These are phyloP conservation scores for Melastoma candidum DNA, from an alignment of 441 rosid species.

Conservation along the genomic window DNA sequence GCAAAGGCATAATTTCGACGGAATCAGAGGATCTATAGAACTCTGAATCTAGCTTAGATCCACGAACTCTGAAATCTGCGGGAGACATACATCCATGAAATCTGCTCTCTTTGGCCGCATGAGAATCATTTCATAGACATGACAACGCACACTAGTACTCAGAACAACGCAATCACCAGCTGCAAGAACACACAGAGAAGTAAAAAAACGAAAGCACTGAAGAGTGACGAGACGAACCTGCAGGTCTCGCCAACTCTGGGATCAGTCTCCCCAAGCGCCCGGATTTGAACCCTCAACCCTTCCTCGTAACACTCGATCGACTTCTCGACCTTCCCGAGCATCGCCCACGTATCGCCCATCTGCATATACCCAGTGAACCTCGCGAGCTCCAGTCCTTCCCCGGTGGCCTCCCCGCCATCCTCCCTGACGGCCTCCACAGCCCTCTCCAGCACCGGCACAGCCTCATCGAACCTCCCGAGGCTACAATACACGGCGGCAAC, in stretches of 20 bases:
- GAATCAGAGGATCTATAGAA: too few relatives aligned
- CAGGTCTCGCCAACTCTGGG: conserved; percentile 98
- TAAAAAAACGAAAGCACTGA: neutral
- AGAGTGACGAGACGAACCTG: conserved; percentile 38
- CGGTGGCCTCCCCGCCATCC: conserved; percentile 26
- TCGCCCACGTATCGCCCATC: conserved; percentile 85
- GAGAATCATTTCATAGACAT: too few relatives aligned
- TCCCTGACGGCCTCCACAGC: conserved; percentile 73
- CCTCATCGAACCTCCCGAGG: conserved; percentile 85
- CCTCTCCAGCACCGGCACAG: conserved; percentile 72
- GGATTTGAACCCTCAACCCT: conserved; percentile 93
- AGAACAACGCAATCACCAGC: too few relatives aligned
- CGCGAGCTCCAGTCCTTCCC: conserved; percentile 84
- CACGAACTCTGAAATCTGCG: too few relatives aligned
- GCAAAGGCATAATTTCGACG: too few relatives aligned
- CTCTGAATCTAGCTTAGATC: too few relatives aligned
- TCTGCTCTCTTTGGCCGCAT: too few relatives aligned
- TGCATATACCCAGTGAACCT: conserved; percentile 96
- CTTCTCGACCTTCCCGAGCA: conserved; percentile 88
- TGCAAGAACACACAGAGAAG: too few relatives aligned
- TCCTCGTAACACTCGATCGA: conserved; percentile 77
- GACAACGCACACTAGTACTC: too few relatives aligned
- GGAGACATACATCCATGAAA: too few relatives aligned
- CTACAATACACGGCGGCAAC: conserved; percentile 90
- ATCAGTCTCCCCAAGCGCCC: conserved; percentile 85